phyloP scores from a whole-genome alignment of 192 early-diverging fungal species.

The Phycomyces nitens region DNA sequence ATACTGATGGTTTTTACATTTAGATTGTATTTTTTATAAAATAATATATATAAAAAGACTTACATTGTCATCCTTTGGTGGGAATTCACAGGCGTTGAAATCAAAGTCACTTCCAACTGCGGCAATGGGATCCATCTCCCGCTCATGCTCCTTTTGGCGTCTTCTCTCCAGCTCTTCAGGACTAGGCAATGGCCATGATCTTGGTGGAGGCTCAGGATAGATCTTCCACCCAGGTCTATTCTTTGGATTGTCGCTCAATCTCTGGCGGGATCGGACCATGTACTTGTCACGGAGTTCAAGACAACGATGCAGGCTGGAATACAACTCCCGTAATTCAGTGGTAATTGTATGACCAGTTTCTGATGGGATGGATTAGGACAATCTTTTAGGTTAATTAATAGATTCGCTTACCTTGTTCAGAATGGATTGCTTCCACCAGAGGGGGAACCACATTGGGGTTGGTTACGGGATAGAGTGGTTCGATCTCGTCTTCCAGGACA shows the following conservation, averaged over 20 bases:
- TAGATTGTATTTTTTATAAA: background rate
- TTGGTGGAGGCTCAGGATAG: slow-evolving; percentile 80
- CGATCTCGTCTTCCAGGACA: background rate
- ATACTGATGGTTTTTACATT: background rate
- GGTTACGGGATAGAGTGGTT: background rate
- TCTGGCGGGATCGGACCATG: slow-evolving; percentile 71
- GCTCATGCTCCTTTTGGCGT: slow-evolving; percentile 24
- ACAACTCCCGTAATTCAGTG: slow-evolving; percentile 60
- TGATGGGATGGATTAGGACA: background rate
- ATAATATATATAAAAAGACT: no score
- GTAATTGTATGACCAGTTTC: slow-evolving; percentile 50
- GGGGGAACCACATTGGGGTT: background rate
- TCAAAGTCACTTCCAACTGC: slow-evolving; percentile 44
- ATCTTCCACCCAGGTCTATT: slow-evolving; percentile 76
- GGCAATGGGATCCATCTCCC: slow-evolving; percentile 32
- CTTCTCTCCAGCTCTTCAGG: slow-evolving; percentile 16
- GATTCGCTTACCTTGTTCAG: background rate
- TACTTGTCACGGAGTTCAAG: slow-evolving; percentile 81
- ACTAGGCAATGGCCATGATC: slow-evolving; percentile 54
- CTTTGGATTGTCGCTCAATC: slow-evolving; percentile 78
- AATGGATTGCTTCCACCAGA: no score
- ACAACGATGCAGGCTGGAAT: slow-evolving; percentile 63
- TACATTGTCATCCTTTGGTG: slow-evolving; percentile 32
- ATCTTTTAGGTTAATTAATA: background rate
- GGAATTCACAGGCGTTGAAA: slow-evolving; percentile 38